phyloP scores from a whole-genome alignment of 192 early-diverging fungal genomes.

The Fimicolochytrium jonesii region DNA sequence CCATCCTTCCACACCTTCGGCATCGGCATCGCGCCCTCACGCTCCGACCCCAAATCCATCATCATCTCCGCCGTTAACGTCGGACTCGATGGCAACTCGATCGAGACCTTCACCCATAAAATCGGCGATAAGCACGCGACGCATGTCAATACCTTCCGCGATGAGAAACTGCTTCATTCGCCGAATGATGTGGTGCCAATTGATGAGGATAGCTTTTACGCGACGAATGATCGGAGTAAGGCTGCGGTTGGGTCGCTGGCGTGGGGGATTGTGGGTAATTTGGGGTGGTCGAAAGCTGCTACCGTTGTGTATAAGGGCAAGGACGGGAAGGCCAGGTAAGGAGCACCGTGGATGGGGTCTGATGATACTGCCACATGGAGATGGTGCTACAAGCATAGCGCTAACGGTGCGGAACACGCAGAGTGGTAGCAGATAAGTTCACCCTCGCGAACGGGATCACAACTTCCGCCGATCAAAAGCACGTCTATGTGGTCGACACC shows the following conservation, averaged over 20 bases:
- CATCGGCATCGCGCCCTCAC: not conserved
- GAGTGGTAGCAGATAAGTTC: conserved; percentile 51
- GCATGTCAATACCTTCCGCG: not conserved
- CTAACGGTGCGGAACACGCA: conserved; percentile 9
- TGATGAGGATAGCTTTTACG: not conserved
- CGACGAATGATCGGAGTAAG: conserved; percentile 3
- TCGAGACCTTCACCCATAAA: not conserved
- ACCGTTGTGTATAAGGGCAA: not conserved
- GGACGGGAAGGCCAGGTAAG: conserved; percentile 13
- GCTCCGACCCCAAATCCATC: not conserved
- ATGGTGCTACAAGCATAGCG: not conserved
- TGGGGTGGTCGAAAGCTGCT: not conserved
- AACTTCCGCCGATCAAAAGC: not conserved
- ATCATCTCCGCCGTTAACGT: not conserved
- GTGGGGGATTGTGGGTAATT: too few species aligned
- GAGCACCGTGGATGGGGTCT: too few species aligned
- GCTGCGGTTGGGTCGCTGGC: too few species aligned
- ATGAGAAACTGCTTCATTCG: not conserved
- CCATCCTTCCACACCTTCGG: conserved; percentile 2
- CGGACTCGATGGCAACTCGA: not conserved
- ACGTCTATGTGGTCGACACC: conserved; percentile 12
- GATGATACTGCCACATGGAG: too few species aligned
- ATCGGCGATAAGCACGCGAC: not conserved
- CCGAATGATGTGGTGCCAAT: not conserved
- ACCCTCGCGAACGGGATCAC: conserved; percentile 20